phyloP scores from a whole-genome alignment of 768 basidiomycete species.

The Boletus barrowsii region DNA sequence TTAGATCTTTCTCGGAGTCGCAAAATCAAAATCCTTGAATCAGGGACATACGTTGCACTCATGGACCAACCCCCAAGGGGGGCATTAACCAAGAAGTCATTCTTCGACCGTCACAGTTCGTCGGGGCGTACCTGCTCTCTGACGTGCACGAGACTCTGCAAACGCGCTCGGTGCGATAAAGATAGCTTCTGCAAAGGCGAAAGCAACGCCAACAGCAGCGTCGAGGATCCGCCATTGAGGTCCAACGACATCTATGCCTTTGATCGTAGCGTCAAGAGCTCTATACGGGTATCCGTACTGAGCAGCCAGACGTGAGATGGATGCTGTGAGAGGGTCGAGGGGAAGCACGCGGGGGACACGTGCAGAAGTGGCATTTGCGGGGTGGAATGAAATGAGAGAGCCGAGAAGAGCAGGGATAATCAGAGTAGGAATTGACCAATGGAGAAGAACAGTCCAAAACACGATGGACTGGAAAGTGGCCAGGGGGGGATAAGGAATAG shows the following conservation, averaged over 20 bases:
- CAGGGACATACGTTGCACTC: neutral
- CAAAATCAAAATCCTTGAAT: neutral
- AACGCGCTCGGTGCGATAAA: constrained; percentile 42
- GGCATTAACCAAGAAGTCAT: neutral
- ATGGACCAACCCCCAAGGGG: neutral
- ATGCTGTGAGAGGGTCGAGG: constrained; percentile 62
- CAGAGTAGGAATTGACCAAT: constrained; percentile 63
- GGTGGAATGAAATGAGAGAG: constrained; percentile 60
- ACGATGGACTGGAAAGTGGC: constrained; percentile 41
- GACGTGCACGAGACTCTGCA: constrained; percentile 28
- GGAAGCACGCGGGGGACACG: constrained; percentile 25
- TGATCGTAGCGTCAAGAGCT: constrained; percentile 15
- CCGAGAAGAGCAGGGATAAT: constrained; percentile 58
- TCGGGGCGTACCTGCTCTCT: constrained; percentile 20
- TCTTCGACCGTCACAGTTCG: constrained; percentile 24
- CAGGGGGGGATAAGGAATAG: constrained; percentile 49
- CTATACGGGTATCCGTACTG: constrained; percentile 57
- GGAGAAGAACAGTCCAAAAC: constrained; percentile 53
- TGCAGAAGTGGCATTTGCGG: constrained; percentile 30
- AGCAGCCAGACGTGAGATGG: constrained; percentile 61
- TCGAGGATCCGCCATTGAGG: constrained; percentile 52
- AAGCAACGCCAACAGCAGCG: constrained; percentile 55
- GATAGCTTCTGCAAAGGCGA: constrained; percentile 68
- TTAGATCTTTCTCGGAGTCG: neutral
- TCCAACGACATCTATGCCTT: constrained; percentile 54